Evolutionary conservation across 2,329 filamentous ascomycete genomes (phyloP), one percentile per base, ranked within the genome.

Genomic region (Paecilomyces formosus): DNA sequence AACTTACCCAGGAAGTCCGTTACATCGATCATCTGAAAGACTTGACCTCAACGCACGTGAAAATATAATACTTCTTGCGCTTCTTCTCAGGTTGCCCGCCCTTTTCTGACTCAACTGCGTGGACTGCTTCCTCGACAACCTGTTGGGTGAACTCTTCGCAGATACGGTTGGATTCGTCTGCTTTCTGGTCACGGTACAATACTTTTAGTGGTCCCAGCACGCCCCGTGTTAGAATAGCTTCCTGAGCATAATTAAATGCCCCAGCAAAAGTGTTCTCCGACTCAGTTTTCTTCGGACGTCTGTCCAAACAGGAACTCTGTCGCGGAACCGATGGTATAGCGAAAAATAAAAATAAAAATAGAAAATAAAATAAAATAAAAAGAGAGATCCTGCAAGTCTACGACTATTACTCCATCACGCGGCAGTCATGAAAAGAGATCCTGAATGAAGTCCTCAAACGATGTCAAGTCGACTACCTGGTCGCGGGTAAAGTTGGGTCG

Each of bases 151-250:
- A 60, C 15, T 60, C 50, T 28, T 57, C 57, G 49, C 61, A 61
- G 53, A 63, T 63, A 18, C 57, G 57, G 54, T 61, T 59, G 55
- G 55, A 61, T 56, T 60, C 28, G 26, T 63, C 49, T 24, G 61
- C 61, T 51, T 61, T 62, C n/a, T 50, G 58, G 49, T 63, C 61
- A 53, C 54, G 57, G 54, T 62, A 62, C 54, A 63, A 35, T 31
- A 57, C 13, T 18, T 50, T 57, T 28, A 62, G 21, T 55, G 39
- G 57, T 21, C 56, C 61, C 11, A 55, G 50, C 9, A 15, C 11
- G 31, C 11, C 31, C 8, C 31, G 31, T 35, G 13, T 54, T n/a
- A 59, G 53, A 21, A 57, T 53, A 8, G 59, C 57, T 18, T 58
- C 45, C 35, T 45, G 59, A 15, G 56, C 56, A 54, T 55, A 45